These are phyloP conservation scores for Stagonosporopsis tanaceti DNA, from an alignment of 2,329 filamentous ascomycete species.

Conservation along the genomic window DNA sequence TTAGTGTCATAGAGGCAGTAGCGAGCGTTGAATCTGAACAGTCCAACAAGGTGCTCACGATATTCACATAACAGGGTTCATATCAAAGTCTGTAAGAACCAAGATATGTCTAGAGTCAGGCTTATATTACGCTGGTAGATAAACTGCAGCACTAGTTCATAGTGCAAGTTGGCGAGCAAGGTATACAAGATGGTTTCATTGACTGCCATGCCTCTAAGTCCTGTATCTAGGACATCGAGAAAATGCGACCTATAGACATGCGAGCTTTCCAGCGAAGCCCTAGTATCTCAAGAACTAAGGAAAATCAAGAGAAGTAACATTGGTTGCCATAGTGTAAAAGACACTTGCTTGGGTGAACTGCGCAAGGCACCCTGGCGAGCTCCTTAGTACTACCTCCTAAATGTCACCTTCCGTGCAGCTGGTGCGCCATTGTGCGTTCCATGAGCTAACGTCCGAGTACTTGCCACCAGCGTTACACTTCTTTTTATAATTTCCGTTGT, in stretches of 20 bases:
- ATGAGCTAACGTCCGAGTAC: constrained; percentile 13
- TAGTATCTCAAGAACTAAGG: not conserved
- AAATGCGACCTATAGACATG: not conserved
- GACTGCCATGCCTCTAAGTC: not conserved
- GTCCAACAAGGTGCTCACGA: constrained; percentile 5
- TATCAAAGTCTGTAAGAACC: constrained; percentile 1
- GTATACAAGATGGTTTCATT: not conserved
- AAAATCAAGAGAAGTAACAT: not conserved
- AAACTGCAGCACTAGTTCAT: not conserved
- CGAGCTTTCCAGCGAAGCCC: not conserved
- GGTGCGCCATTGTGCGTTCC: constrained; percentile 7
- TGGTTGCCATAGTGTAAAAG: not conserved
- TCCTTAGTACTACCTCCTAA: constrained; percentile 6
- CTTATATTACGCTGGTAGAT: not conserved
- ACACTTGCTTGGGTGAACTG: constrained; percentile 4
- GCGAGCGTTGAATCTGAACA: constrained; percentile 3
- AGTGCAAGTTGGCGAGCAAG: not conserved
- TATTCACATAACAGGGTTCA: constrained; percentile 1
- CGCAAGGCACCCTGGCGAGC: constrained; percentile 4
- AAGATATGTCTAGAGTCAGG: constrained; percentile 1
- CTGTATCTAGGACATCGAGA: not conserved
- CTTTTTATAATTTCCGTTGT: constrained; percentile 10
- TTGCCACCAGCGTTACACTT: constrained; percentile 13
- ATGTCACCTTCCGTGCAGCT: constrained; percentile 11
- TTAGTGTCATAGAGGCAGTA: not conserved